These are phyloP conservation scores for Quercus tomentella DNA, from an alignment of 331 rosid genomes.

Conservation along the genomic window DNA sequence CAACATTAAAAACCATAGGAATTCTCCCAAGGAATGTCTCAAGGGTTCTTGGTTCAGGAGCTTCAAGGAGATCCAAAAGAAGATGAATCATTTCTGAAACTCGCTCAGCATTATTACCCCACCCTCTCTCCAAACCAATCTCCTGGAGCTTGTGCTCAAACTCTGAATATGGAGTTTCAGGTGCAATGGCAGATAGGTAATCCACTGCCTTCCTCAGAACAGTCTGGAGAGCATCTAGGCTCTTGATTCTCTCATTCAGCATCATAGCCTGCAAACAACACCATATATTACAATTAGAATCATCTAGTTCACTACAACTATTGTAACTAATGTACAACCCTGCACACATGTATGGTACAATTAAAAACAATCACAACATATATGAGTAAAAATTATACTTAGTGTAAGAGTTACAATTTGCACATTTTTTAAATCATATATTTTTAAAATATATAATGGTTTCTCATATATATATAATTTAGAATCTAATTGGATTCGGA, in stretches of 20 bases:
- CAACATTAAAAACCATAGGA: constrained; percentile 97
- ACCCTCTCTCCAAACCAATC: constrained; percentile 95
- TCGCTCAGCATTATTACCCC: constrained; percentile 90
- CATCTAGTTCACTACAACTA: too few relatives aligned
- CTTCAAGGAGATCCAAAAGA: constrained; percentile 97
- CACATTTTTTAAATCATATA: too few relatives aligned
- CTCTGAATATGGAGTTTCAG: constrained; percentile 56
- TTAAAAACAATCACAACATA: too few relatives aligned
- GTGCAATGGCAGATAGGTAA: constrained; percentile 43
- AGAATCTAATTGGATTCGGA: too few relatives aligned
- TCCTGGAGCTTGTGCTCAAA: constrained; percentile 80
- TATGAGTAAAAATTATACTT: too few relatives aligned
- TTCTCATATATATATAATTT: too few relatives aligned
- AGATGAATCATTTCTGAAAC: constrained; percentile 83
- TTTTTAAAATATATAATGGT: too few relatives aligned
- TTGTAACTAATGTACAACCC: too few relatives aligned
- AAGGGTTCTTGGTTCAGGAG: constrained; percentile 94
- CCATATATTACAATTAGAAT: neutral
- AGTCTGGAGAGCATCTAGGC: constrained; percentile 64
- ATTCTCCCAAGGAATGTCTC: constrained; percentile 90
- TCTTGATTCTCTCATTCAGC: constrained; percentile 87
- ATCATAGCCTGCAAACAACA: constrained; percentile 62
- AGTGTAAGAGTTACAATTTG: too few relatives aligned
- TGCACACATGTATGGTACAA: too few relatives aligned
- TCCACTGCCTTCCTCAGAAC: constrained; percentile 91